These are phyloP conservation scores for Camellia oleifera DNA, from an alignment of 179 eudicot genomes.

Conservation along the genomic window DNA sequence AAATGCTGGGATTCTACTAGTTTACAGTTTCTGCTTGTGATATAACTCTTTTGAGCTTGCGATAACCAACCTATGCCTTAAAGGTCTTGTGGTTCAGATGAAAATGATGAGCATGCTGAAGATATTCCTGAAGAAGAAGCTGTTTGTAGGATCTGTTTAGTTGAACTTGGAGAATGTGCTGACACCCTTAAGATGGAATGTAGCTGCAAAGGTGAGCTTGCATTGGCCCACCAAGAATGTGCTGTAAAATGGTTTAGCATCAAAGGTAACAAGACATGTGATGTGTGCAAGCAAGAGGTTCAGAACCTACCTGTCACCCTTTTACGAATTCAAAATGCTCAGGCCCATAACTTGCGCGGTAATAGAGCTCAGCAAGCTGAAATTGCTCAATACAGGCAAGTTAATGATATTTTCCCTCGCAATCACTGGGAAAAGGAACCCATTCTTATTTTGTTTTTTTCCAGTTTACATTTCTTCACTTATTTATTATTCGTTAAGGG, in stretches of 20 bases:
- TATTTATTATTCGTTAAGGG: background rate
- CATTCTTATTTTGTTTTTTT: background rate
- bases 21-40: constrained; percentile 6
- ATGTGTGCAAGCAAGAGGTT: constrained; percentile 89
- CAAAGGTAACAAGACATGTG: constrained; percentile 94
- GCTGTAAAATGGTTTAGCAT: constrained; percentile 97
- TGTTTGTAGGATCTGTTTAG: constrained; percentile 90
- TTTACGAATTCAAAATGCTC: constrained; percentile 61
- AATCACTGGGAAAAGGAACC: background rate
- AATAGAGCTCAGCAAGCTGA: constrained; percentile 40
- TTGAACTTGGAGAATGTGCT: constrained; percentile 78
- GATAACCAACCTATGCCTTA: constrained; percentile 35
- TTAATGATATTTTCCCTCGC: constrained; percentile 6
- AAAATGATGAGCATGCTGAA: constrained; percentile 49
- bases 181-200: constrained; percentile 95
- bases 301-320: constrained; percentile 87
- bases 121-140: constrained; percentile 94
- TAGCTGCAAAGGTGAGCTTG: constrained; percentile 95
- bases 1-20: background rate
- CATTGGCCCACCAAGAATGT: constrained; percentile 91
- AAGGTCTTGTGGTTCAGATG: constrained; percentile 54
- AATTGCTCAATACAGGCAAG: constrained; percentile 64
- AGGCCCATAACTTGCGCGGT: constrained; percentile 30
- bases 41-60: constrained; percentile 13
- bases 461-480: background rate